Evolutionary conservation across 2,329 filamentous ascomycete species (phyloP).

Genomic region (Trichoderma semiorbis): DNA sequence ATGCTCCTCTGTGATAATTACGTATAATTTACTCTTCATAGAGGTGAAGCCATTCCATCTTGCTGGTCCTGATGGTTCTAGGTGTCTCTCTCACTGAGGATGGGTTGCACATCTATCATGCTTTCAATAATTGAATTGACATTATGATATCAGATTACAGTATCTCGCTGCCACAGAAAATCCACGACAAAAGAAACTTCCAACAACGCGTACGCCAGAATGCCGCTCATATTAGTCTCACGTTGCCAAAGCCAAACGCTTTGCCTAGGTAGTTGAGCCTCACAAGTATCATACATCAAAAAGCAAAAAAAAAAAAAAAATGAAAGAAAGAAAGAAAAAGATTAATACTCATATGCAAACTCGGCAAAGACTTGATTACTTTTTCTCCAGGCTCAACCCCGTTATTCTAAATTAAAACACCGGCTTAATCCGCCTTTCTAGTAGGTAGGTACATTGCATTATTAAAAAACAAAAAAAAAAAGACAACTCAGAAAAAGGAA

Average conservation of each 20-base stretch:
- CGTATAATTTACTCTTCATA: background rate
- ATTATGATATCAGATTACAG: background rate
- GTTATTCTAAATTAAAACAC: slow-evolving; percentile 16
- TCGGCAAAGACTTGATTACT: background rate
- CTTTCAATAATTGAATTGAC: background rate
- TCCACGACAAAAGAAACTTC: background rate
- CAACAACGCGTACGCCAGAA: background rate
- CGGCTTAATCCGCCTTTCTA: slow-evolving; percentile 7
- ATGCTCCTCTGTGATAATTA: background rate
- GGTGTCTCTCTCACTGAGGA: background rate
- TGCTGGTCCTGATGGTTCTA: background rate
- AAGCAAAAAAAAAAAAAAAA: background rate
- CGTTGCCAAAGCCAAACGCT: background rate
- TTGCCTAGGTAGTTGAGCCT: background rate
- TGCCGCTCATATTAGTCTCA: background rate
- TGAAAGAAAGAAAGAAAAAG: background rate
- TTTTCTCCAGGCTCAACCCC: slow-evolving; percentile 12
- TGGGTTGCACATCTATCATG: background rate
- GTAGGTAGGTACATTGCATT: background rate
- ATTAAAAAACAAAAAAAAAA: background rate
- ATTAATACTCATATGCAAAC: background rate
- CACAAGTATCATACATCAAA: background rate
- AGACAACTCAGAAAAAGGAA: background rate
- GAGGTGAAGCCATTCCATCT: background rate
- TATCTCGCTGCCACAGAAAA: background rate